Base-by-base conservation (phyloP, 2,329 filamentous ascomycete species). In the Tolypocladium pustulatum region DNA sequence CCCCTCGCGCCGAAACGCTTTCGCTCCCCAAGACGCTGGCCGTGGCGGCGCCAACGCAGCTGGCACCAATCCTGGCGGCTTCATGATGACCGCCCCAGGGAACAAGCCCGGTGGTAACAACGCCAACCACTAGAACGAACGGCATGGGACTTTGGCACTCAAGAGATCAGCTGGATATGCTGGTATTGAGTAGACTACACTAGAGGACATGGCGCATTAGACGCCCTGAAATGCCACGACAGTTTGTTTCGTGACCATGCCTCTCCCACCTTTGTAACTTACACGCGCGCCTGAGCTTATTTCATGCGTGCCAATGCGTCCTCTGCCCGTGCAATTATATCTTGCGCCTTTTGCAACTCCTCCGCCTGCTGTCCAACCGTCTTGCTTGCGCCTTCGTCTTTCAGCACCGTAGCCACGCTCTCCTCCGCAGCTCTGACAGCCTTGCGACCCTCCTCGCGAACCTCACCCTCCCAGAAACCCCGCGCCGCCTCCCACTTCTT, bases 381-480 rank as follows among this genome's bases (percentile, higher is more conserved):
- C 46, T 69, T 67, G 25, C 63, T 63, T 4, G 65, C 62, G 25
- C 63, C 62, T 27, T 61, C 60, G 5, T 66, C 66, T 20, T 73
- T 73, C 20, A 87, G 67, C 25, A 79, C 76, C 12, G 76, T 70
- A 0, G 71, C 75, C 32, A 86, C 73, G 54, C 77, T 81, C 52
- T 75, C 72, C 68, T 87, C 84, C 2, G 80, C 78, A 5, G 74
- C 79, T 58, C 81, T 73, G 8, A 87, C 77, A 6, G 83, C 82
- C 69, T 85, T 86, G 64, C 84, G 79, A 1, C 85, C 85, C 60
- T 87, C 84, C 62, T 87, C 85, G 43, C 83, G 77, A n/a, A 87
- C 83, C 63, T 87, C 84, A 1, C 79, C 81, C 67, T 87, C 82
- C 85, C 85, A 87, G 66, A 81, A 86, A 8, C 68, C 68, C 34